Evolutionary conservation across 345 rosid species (phyloP).

Genomic region (Zanthoxylum bungeanum): DNA sequence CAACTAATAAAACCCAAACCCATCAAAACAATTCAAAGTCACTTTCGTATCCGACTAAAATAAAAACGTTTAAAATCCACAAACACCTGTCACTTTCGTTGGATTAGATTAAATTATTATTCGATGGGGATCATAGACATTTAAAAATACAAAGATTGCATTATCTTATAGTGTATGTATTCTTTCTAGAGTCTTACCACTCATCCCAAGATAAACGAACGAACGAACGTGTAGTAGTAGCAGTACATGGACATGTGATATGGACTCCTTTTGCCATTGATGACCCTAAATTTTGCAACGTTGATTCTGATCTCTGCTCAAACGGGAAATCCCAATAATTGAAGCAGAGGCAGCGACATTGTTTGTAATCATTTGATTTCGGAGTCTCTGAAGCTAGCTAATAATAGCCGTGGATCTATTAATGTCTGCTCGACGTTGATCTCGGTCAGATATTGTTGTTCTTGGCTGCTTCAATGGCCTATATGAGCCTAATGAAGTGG

Average conservation of each 20-base stretch:
- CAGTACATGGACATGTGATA: too few species aligned
- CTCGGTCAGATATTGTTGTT: constrained; percentile 1
- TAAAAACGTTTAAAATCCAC: too few species aligned
- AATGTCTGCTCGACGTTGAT: constrained; percentile 24
- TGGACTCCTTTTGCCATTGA: background rate
- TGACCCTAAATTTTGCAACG: background rate
- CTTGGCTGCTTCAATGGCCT: constrained; percentile 41
- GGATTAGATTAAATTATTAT: background rate
- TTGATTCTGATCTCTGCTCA: constrained; percentile 35
- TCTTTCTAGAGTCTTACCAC: background rate
- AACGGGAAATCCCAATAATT: constrained; percentile 24
- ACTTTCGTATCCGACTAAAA: too few species aligned
- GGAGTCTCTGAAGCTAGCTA: constrained; percentile 32
- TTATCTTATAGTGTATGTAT: background rate
- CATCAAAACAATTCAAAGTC: too few species aligned
- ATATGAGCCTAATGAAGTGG: constrained; percentile 8
- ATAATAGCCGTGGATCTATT: constrained; percentile 37
- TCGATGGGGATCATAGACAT: background rate
- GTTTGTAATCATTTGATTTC: constrained; percentile 20
- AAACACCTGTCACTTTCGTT: background rate
- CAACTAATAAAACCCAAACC: too few species aligned
- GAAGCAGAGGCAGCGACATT: constrained; percentile 31
- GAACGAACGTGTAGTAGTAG: background rate
- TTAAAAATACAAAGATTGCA: background rate
- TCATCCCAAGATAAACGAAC: background rate